These are phyloP conservation scores for Heracleum sosnowskyi DNA, from an alignment of 129 eudicot genomes.

Conservation along the genomic window DNA sequence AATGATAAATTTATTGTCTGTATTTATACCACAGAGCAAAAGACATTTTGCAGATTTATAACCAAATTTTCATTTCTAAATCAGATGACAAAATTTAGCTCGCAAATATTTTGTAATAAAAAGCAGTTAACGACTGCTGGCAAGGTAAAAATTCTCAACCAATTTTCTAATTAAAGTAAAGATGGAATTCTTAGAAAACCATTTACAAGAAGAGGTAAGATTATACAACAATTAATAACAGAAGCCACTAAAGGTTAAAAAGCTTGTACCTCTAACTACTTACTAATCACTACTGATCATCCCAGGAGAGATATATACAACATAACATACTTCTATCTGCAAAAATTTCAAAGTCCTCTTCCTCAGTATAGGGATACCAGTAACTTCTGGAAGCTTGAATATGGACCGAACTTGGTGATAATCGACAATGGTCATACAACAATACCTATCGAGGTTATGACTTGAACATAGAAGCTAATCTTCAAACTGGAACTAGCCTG, in stretches of 20 bases:
- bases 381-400: background rate
- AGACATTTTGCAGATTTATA: too few species aligned
- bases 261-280: background rate
- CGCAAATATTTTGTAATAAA: background rate
- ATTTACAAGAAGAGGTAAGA: background rate
- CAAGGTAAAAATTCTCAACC: background rate
- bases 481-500: conserved; percentile 23
- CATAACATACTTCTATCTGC: background rate
- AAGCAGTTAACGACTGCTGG: background rate
- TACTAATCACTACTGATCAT: background rate
- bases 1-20: too few species aligned
- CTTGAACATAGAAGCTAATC: background rate
- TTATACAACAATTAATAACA: background rate
- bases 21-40: too few species aligned
- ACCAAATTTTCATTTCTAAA: background rate
- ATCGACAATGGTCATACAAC: background rate
- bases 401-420: background rate
- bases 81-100: background rate
- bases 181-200: background rate
- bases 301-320: background rate
- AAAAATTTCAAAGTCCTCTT: background rate
- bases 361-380: background rate
- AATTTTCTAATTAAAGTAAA: background rate
- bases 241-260: background rate
- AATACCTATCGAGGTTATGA: background rate